phyloP scores from a whole-genome alignment of 345 rosid species.

The Pistacia vera region DNA sequence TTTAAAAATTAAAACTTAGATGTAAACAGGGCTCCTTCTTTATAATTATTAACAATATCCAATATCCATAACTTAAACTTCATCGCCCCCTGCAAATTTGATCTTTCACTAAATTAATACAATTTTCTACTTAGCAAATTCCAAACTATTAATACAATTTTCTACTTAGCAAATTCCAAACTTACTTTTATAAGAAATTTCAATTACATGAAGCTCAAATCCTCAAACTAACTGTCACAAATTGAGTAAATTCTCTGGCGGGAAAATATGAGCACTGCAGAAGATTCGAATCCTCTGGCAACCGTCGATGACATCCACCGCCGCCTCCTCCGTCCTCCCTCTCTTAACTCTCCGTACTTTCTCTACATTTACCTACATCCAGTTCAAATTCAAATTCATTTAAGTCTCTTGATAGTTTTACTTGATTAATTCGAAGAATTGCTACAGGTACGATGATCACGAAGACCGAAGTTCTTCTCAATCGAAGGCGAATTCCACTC shows the following conservation, averaged over 20 bases:
- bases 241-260: not conserved
- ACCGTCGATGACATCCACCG: constrained; percentile 29
- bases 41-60: too few species aligned
- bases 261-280: constrained; percentile 14
- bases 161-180: too few species aligned
- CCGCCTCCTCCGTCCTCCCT: constrained; percentile 27
- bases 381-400: not conserved
- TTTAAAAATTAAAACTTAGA: too few species aligned
- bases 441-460: constrained; percentile 3
- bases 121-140: too few species aligned
- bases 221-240: too few species aligned
- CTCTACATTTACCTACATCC: not conserved
- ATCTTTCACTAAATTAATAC: too few species aligned
- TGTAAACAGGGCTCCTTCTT: too few species aligned
- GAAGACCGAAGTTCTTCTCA: constrained; percentile 1
- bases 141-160: too few species aligned
- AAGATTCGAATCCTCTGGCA: constrained; percentile 30
- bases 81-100: too few species aligned
- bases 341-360: constrained; percentile 13
- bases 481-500: constrained; percentile 3
- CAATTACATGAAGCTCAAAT: too few species aligned
- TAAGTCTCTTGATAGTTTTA: not conserved
- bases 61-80: too few species aligned
- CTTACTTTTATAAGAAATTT: too few species aligned
- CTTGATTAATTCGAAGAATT: not conserved